Evolutionary conservation across 2,329 filamentous ascomycete species (phyloP).

Genomic region (Penicillium freii): DNA sequence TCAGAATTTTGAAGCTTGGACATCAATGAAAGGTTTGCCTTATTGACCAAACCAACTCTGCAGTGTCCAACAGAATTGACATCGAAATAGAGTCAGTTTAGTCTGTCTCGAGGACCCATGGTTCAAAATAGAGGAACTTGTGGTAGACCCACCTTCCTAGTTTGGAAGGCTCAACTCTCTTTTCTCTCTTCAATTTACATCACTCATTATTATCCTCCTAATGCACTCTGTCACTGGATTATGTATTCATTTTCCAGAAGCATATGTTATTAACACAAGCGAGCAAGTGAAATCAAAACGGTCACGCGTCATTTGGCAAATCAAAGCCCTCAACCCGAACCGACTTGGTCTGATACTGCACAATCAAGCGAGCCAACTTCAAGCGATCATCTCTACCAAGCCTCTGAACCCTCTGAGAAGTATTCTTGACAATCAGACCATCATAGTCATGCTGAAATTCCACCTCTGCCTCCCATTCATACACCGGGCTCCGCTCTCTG

Average conservation of each 20-base stretch:
- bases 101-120: neutral
- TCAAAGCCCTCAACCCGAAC: constrained; percentile 8
- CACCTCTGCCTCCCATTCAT: constrained; percentile 7
- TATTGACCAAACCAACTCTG: neutral
- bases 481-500: neutral
- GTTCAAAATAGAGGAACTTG: neutral
- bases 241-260: neutral
- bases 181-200: neutral
- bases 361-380: constrained; percentile 8
- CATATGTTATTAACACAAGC: no score
- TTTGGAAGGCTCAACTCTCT: neutral
- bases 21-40: neutral
- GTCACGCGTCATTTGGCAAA: neutral
- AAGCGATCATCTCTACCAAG: constrained; percentile 6
- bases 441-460: constrained; percentile 5
- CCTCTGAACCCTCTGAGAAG: neutral
- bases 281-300: neutral
- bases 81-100: neutral
- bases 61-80: neutral
- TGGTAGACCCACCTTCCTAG: neutral
- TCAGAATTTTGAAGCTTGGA: neutral
- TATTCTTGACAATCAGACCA: neutral
- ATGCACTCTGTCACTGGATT: no score
- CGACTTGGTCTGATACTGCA: constrained; percentile 4
- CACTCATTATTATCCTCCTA: neutral